Evolutionary conservation across 106 monocot species (phyloP).

Genomic region (Dendrobium officinale): DNA sequence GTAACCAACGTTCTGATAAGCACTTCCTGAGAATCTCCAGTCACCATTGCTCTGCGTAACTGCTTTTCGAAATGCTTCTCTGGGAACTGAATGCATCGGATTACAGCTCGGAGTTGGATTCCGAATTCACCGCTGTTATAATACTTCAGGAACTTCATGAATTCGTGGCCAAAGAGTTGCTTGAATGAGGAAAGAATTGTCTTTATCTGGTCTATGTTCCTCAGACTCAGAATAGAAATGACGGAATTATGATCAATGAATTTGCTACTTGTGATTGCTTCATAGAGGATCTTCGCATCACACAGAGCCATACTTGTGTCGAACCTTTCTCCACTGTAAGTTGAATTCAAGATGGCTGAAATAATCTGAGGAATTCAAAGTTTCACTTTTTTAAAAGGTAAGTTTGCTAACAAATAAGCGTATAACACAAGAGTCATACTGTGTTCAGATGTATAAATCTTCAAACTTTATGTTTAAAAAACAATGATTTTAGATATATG

Average conservation of each 20-base stretch:
- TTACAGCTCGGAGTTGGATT: conserved; percentile 16
- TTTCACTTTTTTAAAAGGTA: too few species aligned
- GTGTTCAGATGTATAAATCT: too few species aligned
- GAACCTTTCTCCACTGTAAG: conserved; percentile 9
- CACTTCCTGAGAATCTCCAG: conserved; percentile 18
- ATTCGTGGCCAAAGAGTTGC: conserved; percentile 40
- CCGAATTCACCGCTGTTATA: conserved; percentile 35
- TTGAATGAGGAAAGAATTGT: conserved; percentile 30
- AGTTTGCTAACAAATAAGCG: too few species aligned
- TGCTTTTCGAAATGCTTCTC: conserved; percentile 48
- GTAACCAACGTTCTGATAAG: conserved; percentile 25
- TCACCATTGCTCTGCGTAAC: conserved; percentile 19
- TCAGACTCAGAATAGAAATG: conserved; percentile 16
- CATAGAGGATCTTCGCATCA: conserved; percentile 44
- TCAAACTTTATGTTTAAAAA: too few species aligned
- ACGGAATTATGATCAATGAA: conserved; percentile 24
- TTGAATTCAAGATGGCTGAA: conserved; percentile 35
- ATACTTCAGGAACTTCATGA: conserved; percentile 36
- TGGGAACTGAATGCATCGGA: conserved; percentile 38
- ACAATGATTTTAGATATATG: too few species aligned
- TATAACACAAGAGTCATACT: too few species aligned
- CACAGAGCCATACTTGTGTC: conserved; percentile 40
- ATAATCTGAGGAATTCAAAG: conserved; percentile 19
- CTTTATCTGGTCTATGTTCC: conserved; percentile 29
- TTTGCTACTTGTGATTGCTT: conserved; percentile 36